Evolutionary conservation across 2,329 filamentous ascomycete genomes (phyloP).

Genomic region (Lachnellula willkommii): DNA sequence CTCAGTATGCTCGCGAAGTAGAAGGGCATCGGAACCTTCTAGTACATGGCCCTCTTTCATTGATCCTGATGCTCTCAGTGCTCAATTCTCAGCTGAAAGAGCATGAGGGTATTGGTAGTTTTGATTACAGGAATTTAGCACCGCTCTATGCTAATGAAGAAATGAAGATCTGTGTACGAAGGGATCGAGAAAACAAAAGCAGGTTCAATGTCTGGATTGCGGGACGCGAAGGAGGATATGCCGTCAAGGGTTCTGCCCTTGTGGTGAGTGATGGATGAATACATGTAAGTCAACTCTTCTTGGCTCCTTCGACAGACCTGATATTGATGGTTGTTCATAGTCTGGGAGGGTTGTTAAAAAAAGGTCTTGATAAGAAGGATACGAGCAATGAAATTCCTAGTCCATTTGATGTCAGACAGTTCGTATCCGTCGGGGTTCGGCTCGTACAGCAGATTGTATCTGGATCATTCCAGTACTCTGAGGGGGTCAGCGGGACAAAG

Average conservation of each 20-base stretch:
- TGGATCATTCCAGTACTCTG: too few relatives aligned
- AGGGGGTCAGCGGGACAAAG: too few relatives aligned
- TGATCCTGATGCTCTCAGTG: conserved; percentile 69
- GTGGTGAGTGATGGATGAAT: neutral
- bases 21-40: conserved; percentile 73
- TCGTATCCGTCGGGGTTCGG: too few relatives aligned
- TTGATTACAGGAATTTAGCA: conserved; percentile 76
- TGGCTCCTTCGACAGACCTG: too few relatives aligned
- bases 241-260: conserved; percentile 52
- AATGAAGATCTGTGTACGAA: conserved; percentile 63
- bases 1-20: conserved; percentile 57
- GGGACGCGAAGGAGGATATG: conserved; percentile 53
- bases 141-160: conserved; percentile 72
- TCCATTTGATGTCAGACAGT: too few relatives aligned
- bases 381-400: too few relatives aligned
- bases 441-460: too few relatives aligned
- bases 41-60: conserved; percentile 79
- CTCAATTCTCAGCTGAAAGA: conserved; percentile 46
- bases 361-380: too few relatives aligned
- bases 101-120: conserved; percentile 41
- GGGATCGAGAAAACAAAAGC: conserved; percentile 35
- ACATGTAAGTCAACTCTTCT: too few relatives aligned
- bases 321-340: too few relatives aligned
- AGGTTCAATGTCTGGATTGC: conserved; percentile 63
- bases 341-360: too few relatives aligned